A percentile compares a stretch with the other conserved stretches of the same genome.
Evolutionary conservation across 164 flowering plant genomes (phyloP).

Genomic region (Warburgia ugandensis): DNA sequence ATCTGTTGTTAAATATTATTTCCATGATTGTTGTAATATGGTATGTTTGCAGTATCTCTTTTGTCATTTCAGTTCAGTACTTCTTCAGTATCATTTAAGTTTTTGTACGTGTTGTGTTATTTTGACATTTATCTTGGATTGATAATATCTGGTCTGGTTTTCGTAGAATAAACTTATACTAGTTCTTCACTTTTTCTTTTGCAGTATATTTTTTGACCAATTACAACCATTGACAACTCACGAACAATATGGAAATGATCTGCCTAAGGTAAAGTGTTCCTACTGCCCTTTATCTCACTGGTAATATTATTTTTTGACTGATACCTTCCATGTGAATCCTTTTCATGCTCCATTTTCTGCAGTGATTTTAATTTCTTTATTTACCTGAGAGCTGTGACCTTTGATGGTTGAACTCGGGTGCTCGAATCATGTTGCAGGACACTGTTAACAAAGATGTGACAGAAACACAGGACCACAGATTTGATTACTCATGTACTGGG

Average conservation of each 20-base stretch:
- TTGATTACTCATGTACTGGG: constrained; percentile 18
- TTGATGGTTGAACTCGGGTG: constrained; percentile 6
- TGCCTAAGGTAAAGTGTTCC: constrained; percentile 31
- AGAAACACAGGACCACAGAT: constrained; percentile 27
- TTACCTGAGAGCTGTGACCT: not conserved
- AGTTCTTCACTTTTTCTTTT: constrained; percentile 14
- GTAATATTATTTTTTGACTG: no score
- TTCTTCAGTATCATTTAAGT: no score
- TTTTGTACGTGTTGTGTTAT: no score
- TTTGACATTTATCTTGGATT: no score
- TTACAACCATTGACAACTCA: constrained; percentile 35
- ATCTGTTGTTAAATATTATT: no score
- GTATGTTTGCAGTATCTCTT: no score
- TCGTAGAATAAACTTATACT: no score
- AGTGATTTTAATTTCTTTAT: not conserved
- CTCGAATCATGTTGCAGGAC: constrained; percentile 19
- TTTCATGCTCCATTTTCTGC: not conserved
- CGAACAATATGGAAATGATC: constrained; percentile 34
- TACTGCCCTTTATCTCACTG: not conserved
- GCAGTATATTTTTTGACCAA: constrained; percentile 61
- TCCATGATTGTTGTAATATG: no score
- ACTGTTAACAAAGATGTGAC: constrained; percentile 6
- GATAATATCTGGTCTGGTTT: no score
- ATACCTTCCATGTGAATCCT: not conserved
- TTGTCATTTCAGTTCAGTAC: no score